A percentile compares a stretch with the other conserved stretches of the same genome.
phyloP scores from a whole-genome alignment of 306 rosid species.

The Sphenostylis stenocarpa region DNA sequence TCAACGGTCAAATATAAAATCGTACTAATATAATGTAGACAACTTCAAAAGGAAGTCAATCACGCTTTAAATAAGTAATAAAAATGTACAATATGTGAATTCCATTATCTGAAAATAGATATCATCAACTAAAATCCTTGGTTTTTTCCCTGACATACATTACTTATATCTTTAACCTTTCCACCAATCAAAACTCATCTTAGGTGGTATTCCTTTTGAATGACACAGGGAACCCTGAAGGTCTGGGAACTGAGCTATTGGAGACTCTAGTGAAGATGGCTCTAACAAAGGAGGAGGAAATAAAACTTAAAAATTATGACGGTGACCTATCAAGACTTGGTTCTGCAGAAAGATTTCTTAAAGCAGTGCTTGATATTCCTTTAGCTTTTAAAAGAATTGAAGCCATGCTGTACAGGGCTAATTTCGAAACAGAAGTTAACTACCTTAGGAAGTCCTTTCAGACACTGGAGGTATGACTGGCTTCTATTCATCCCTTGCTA shows the following conservation, averaged over 20 bases:
- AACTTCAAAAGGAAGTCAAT: too few relatives aligned
- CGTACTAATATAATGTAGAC: too few relatives aligned
- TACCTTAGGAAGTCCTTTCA: constrained; percentile 86
- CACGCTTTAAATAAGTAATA: too few relatives aligned
- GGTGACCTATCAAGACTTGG: constrained; percentile 84
- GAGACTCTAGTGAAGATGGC: constrained; percentile 99
- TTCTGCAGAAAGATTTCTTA: constrained; percentile 93
- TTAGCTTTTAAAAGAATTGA: constrained; percentile 94
- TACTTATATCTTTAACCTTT: constrained; percentile 14
- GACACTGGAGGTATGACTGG: constrained; percentile 70
- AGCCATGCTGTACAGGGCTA: constrained; percentile 98
- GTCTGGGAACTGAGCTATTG: constrained; percentile 89
- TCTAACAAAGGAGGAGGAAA: constrained; percentile 98
- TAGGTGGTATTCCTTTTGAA: constrained; percentile 23
- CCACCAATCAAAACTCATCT: constrained; percentile 22
- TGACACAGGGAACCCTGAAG: constrained; percentile 83
- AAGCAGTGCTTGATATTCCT: constrained; percentile 83
- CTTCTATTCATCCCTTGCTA: constrained; percentile 15
- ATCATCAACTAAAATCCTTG: constrained; percentile 3
- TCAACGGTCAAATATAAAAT: too few relatives aligned
- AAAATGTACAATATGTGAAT: not conserved
- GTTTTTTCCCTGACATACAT: constrained; percentile 2
- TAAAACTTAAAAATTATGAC: constrained; percentile 68
- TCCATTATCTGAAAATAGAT: not conserved
- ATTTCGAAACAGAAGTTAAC: constrained; percentile 85